A percentile compares a stretch with the other conserved stretches of the same genome.
Conservation (phyloP, 768 basidiomycete genomes). For the Termitomyces sp. region DNA sequence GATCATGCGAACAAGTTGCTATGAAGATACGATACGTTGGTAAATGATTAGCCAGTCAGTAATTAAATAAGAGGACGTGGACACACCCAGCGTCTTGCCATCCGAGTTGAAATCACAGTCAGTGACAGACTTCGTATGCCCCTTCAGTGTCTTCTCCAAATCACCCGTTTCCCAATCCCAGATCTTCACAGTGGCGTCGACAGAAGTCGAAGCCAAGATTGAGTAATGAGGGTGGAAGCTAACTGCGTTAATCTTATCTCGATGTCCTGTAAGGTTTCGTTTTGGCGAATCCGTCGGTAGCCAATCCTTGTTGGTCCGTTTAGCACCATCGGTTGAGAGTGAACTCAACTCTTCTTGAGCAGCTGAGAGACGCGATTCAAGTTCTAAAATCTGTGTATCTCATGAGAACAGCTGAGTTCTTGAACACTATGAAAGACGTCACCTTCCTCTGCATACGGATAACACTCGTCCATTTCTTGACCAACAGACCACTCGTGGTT, state of each 20-base stretch:
- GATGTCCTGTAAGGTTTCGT: constrained; percentile 52
- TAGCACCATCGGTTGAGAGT: constrained; percentile 6
- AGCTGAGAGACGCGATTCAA: constrained; percentile 53
- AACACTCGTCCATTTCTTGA: constrained; percentile 85
- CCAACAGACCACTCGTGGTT: constrained; percentile 50
- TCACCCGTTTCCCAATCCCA: constrained; percentile 85
- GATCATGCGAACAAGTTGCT: constrained; percentile 26
- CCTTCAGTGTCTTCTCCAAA: constrained; percentile 71
- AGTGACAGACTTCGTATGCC: constrained; percentile 67
- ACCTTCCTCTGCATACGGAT: constrained; percentile 84
- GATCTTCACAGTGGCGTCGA: constrained; percentile 68
- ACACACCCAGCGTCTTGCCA: constrained; percentile 59
- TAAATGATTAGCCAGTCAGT: background rate
- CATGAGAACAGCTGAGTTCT: background rate
- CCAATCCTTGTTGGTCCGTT: constrained; percentile 38
- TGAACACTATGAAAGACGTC: background rate
- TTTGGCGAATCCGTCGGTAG: constrained; percentile 47
- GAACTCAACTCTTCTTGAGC: constrained; percentile 33
- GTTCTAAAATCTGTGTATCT: constrained; percentile 52
- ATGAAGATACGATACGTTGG: background rate
- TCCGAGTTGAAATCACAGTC: constrained; percentile 72
- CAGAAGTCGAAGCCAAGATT: constrained; percentile 63
- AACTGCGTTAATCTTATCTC: constrained; percentile 55
- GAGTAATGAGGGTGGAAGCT: constrained; percentile 73
- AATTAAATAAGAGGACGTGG: background rate